These are phyloP conservation scores for Lepiota venenata DNA, from an alignment of 768 basidiomycete genomes.

Conservation along the genomic window DNA sequence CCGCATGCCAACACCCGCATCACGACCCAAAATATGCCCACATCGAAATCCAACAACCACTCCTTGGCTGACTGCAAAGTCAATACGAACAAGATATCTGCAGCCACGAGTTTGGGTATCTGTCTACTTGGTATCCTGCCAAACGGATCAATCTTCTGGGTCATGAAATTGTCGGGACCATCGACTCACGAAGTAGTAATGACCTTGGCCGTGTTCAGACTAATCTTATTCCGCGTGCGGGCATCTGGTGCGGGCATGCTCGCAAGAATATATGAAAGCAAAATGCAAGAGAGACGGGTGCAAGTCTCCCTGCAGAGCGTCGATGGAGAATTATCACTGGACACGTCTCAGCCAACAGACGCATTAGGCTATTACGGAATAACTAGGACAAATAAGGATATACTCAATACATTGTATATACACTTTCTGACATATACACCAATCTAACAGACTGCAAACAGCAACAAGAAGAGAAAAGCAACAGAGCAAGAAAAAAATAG, in stretches of 20 bases:
- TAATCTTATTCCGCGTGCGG: conserved; percentile 61
- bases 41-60: conserved; percentile 61
- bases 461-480: neutral
- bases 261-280: conserved; percentile 8
- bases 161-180: neutral
- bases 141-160: conserved; percentile 6
- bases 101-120: conserved; percentile 53
- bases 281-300: conserved; percentile 6
- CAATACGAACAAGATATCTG: conserved; percentile 62
- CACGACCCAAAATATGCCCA: conserved; percentile 73
- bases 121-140: conserved; percentile 49
- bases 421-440: neutral
- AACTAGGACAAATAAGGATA: conserved; percentile 29
- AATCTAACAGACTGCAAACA: neutral
- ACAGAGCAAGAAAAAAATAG: neutral
- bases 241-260: conserved; percentile 67
- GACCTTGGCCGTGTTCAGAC: conserved; percentile 53
- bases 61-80: conserved; percentile 64
- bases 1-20: conserved; percentile 71
- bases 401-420: conserved; percentile 13
- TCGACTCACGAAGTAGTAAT: conserved; percentile 49
- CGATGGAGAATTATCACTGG: neutral
- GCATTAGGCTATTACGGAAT: conserved; percentile 13
- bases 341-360: conserved; percentile 10
- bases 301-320: neutral